phyloP scores from a whole-genome alignment of 1,139 yeast species.

The Hyphopichia fennica region DNA sequence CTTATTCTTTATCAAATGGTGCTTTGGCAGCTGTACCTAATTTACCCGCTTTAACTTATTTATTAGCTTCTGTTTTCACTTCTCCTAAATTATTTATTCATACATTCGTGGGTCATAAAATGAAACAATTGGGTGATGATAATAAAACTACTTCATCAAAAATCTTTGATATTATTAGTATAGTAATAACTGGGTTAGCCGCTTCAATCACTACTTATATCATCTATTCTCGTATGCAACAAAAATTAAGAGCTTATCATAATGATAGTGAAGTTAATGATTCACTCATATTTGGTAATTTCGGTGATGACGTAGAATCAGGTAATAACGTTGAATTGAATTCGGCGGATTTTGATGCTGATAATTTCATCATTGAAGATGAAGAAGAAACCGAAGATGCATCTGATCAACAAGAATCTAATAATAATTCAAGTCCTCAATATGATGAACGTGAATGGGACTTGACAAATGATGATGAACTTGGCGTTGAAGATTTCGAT shows the following conservation, averaged over 20 bases:
- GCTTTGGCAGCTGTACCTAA: constrained; percentile 87
- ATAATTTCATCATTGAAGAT: constrained; percentile 38
- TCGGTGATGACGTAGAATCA: constrained; percentile 33
- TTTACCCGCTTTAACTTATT: constrained; percentile 58
- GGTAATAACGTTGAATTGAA: constrained; percentile 34
- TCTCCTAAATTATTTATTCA: constrained; percentile 81
- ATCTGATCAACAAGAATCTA: not conserved
- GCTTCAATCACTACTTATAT: constrained; percentile 67
- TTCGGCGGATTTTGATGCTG: constrained; percentile 35
- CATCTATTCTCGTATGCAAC: constrained; percentile 63
- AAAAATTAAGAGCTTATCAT: constrained; percentile 35
- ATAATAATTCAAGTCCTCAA: not conserved
- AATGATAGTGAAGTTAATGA: constrained; percentile 20
- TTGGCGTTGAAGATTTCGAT: constrained; percentile 4
- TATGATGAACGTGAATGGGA: constrained; percentile 2
- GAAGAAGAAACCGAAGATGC: constrained; percentile 27
- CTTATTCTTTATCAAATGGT: constrained; percentile 89
- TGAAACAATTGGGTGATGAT: constrained; percentile 66
- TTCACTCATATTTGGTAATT: constrained; percentile 41
- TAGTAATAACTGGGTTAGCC: constrained; percentile 56
- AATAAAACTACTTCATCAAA: constrained; percentile 52
- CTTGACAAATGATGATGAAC: constrained; percentile 4
- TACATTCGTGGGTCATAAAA: constrained; percentile 75
- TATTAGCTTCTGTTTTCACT: constrained; percentile 69
- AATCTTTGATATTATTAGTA: constrained; percentile 62